A percentile compares a stretch with the other conserved stretches of the same genome.
phyloP scores from a whole-genome alignment of 352 stramenopile species.

The Phytophthora rubi region DNA sequence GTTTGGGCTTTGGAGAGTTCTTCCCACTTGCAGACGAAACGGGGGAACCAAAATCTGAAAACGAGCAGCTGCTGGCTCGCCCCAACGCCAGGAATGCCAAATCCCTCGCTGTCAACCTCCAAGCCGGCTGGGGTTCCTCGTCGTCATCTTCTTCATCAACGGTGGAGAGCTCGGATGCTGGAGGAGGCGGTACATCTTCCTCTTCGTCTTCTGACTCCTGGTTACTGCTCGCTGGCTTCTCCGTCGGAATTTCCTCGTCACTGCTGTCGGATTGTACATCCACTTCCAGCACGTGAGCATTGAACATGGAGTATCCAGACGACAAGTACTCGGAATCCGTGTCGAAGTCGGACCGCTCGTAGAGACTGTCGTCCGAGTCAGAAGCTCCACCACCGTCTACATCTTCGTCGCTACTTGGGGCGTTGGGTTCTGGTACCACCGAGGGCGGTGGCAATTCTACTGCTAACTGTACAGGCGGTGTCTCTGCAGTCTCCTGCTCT shows the following conservation, averaged over 20 bases:
- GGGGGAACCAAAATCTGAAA: slow-evolving; percentile 35
- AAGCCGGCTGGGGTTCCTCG: slow-evolving; percentile 14
- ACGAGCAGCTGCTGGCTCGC: slow-evolving; percentile 27
- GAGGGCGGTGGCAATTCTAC: slow-evolving; percentile 14
- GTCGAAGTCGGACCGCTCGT: slow-evolving; percentile 47
- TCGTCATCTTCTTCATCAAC: slow-evolving; percentile 35
- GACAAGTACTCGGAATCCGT: slow-evolving; percentile 37
- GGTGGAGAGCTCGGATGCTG: slow-evolving; percentile 26
- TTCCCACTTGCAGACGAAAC: slow-evolving; percentile 27
- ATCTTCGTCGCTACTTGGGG: slow-evolving; percentile 22
- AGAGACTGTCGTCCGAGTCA: slow-evolving; percentile 41
- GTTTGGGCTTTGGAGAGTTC: slow-evolving; percentile 12
- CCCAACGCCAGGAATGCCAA: slow-evolving; percentile 41
- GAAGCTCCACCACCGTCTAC: slow-evolving; percentile 26
- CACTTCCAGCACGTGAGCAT: slow-evolving; percentile 8
- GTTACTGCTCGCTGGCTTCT: slow-evolving; percentile 9
- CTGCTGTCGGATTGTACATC: slow-evolving; percentile 13
- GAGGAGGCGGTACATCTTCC: slow-evolving; percentile 9
- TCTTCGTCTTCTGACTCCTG: slow-evolving; percentile 22
- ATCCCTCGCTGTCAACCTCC: slow-evolving; percentile 37
- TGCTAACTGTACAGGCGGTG: not conserved
- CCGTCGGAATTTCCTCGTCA: not conserved
- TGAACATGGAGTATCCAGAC: slow-evolving; percentile 27
- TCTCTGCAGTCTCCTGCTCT: not conserved
- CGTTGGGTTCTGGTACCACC: slow-evolving; percentile 19